Evolutionary conservation across 1,284 basidiomycete species (phyloP), one percentile per base, ranked within the genome.

Genomic region (Cronartium ribicola): DNA sequence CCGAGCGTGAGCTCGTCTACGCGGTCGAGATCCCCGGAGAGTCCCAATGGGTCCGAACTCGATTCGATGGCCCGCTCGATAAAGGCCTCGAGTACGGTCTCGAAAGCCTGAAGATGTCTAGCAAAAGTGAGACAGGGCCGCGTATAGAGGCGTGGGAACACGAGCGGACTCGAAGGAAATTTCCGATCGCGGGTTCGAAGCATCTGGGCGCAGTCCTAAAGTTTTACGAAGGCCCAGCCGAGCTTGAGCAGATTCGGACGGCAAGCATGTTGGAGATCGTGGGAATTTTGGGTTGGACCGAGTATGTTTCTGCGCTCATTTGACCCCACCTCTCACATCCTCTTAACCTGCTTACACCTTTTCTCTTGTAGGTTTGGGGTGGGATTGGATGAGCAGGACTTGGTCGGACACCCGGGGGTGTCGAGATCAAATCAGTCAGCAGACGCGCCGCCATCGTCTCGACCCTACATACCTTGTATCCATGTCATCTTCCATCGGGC

Each of bases 1-100:
- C 55, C n/a, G 69, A 71, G 57, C 69, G 62, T 57, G 69, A 71
- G 65, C 22, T 73, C 17, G 40, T 66, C 41, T 73, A 73, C 66
- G 62, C 61, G 13, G 70, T 73, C 10, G 46, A 60, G 22, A 73
- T 73, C 17, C 70, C 70, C n/a, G 70, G 70, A 13, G 70, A 73
- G 61, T 62, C 70, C 29, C 41, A 48, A 6, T 73, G 70, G 70
- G 46, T 73, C 40, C 46, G 57, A 61, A 36, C 40, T 36, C 37
- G 22, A n/a, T 39, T 73, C 20, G 70, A 73, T 61, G 70, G 70
- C 11, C 55, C 70, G 11, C 37, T 55, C 11, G 70, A 73, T 14
- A 62, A 51, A 36, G 70, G 64, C 5, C 39, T 73, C 17, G 64
- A 73, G 36, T 60, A 43, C 39, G n/a, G 39, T 29, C 20, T 66